Base-by-base conservation (phyloP, 768 basidiomycete species). In the Boletus tomentosulus region DNA sequence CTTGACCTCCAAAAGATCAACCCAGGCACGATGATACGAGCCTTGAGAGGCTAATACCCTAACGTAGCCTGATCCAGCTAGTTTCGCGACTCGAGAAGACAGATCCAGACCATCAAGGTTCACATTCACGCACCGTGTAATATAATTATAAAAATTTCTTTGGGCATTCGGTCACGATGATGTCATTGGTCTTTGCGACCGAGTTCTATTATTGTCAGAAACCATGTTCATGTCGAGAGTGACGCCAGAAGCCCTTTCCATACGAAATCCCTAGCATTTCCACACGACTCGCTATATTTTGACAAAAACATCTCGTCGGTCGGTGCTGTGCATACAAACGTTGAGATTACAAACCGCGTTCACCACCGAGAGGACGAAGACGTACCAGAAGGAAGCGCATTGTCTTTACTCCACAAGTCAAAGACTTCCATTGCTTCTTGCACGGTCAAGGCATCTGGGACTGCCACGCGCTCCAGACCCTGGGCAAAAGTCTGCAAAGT, bases 181-280 rank as follows among this genome's bases (percentile, higher is more conserved):
- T 46, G 15, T 11, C 25, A 46, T 46, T n/a, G 30, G 27, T 31
- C 30, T 46, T 44, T 28, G 30, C 31, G 33, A 22, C 1, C n/a
- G 33, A 33, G 38, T 30, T 47, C 47, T 58, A 48, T 8, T 25
- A 16, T 16, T 7, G 15, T 19, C n/a, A 38, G 37, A 25, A 27
- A 13, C 19, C 11, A 27, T 1, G 48, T 35, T 68, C 58, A 69
- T 19, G 37, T 52, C 53, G 65, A 59, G 48, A 70, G 42, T 43
- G 70, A 63, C 50, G 62, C 51, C 63, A 83, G 63, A 47, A 88
- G 61, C 2, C 85, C 86, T 47, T 79, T 81, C 79, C 81, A 82
- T 38, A 89, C 86, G 60, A 95, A 91, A 53, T 87, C 84, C 55
- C 86, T 76, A 12, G 91, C 77, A 67, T 93, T 93, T 41, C 92